Evolutionary conservation across 2,329 filamentous ascomycete genomes (phyloP), one percentile per base, ranked within the genome.

Genomic region (Corynespora cassiicola): DNA sequence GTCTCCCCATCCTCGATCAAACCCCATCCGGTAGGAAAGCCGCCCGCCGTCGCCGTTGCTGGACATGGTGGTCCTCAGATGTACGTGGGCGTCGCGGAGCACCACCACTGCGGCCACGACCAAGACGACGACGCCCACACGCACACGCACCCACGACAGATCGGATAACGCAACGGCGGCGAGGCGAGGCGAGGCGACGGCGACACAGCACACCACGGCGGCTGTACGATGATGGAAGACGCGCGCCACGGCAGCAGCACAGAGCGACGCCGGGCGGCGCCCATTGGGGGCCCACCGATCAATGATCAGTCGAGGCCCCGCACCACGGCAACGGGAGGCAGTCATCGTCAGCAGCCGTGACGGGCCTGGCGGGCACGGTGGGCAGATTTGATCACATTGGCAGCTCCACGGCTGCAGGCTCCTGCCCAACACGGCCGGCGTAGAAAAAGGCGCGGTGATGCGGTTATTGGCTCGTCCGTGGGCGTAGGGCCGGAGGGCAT

Each of bases 11-110:
- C 21, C 36, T 22, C 31, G 26, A 22, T 46, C 39, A 36, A 36
- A 34, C 56, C 54, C 42, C 31, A 50, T 62, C 29, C 45, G 61
- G 61, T 45, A 66, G 38, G 32, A 64, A 52, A 42, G 47, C 61
- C 61, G 61, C 37, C 26, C 24, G 28, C 39, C 35, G 39, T 43
- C 29, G 36, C 44, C 16, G 28, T 16, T 30, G 21, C 25, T 30
- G 23, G 23, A 24, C 24, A 24, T 36, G 17, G 30, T 12, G 28
- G 7, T 31, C 10, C 7, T 32, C 30, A 23, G 15, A 32, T 34
- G 7, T 15, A n/a, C n/a, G n/a, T n/a, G n/a, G n/a, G n/a, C n/a
- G n/a, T n/a, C n/a, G n/a, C n/a, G n/a, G n/a, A n/a, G n/a, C n/a
- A n/a, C n/a, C n/a, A n/a, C n/a, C n/a, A n/a, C n/a, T n/a, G n/a